Evolutionary conservation across 2,329 filamentous ascomycete genomes (phyloP).

Genomic region (Nemania sp.): DNA sequence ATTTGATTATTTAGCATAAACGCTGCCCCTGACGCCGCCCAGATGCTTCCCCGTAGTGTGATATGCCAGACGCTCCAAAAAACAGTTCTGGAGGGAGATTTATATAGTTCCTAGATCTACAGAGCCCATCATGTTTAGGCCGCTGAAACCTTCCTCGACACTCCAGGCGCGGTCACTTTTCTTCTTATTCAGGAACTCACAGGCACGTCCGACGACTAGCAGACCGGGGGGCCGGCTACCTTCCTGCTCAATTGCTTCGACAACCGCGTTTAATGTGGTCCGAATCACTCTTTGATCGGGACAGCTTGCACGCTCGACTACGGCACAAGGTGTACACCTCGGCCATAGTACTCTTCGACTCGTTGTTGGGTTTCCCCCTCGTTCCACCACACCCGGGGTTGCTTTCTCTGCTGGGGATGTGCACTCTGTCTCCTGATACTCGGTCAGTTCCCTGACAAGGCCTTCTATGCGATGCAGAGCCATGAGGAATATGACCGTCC

Average conservation of each 20-base stretch:
- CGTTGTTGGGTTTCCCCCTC: not conserved
- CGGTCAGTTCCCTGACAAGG: slow-evolving; percentile 72
- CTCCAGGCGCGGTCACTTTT: slow-evolving; percentile 70
- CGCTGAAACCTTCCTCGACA: slow-evolving; percentile 85
- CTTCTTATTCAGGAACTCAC: slow-evolving; percentile 71
- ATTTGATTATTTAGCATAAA: slow-evolving; percentile 8
- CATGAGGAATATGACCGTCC: slow-evolving; percentile 95
- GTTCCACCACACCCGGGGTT: slow-evolving; percentile 34
- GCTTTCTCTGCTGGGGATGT: slow-evolving; percentile 40
- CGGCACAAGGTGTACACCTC: slow-evolving; percentile 79
- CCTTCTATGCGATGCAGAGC: slow-evolving; percentile 81
- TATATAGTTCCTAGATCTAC: slow-evolving; percentile 26
- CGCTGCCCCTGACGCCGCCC: not conserved
- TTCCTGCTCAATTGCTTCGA: slow-evolving; percentile 81
- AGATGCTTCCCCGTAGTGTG: not conserved
- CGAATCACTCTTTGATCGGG: slow-evolving; percentile 92
- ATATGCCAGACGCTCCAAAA: not conserved
- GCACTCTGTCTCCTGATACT: slow-evolving; percentile 41
- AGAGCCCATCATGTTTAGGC: slow-evolving; percentile 58
- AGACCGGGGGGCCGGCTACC: slow-evolving; percentile 88
- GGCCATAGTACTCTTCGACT: slow-evolving; percentile 64
- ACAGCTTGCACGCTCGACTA: slow-evolving; percentile 91
- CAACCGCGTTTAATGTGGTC: slow-evolving; percentile 80
- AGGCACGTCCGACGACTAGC: slow-evolving; percentile 82
- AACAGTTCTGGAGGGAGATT: not conserved